These are phyloP conservation scores for Sarcocystis neurona DNA, from an alignment of 169 alveolate genomes.

Conservation along the genomic window DNA sequence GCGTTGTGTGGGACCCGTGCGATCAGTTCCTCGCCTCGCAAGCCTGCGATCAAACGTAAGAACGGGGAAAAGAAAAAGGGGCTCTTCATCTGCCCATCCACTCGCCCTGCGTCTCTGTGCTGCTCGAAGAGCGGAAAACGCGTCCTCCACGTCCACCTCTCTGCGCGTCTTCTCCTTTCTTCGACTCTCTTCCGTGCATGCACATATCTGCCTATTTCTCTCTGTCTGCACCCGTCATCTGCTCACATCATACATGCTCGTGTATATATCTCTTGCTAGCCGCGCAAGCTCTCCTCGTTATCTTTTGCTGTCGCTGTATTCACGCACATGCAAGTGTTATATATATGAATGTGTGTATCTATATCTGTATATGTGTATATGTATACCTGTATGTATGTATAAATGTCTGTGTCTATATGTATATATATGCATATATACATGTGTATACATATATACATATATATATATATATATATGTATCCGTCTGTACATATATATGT, in stretches of 20 bases:
- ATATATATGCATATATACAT: too few relatives aligned
- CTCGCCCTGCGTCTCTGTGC: neutral
- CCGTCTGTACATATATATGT: neutral
- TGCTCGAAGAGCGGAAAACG: neutral
- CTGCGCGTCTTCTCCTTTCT: neutral
- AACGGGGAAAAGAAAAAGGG: neutral
- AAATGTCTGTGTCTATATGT: neutral
- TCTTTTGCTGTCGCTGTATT: neutral
- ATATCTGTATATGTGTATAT: neutral
- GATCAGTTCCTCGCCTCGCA: slow-evolving; percentile 84
- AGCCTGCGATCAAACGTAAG: slow-evolving; percentile 78
- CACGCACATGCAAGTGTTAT: neutral
- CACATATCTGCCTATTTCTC: neutral
- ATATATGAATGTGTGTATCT: neutral
- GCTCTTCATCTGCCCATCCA: neutral
- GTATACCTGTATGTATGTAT: neutral
- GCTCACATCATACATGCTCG: neutral
- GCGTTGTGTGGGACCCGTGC: slow-evolving; percentile 78
- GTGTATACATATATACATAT: too few relatives aligned
- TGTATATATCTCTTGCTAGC: neutral
- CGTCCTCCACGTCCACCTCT: neutral
- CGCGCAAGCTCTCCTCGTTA: neutral
- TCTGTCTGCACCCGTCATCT: neutral
- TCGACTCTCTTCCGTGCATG: neutral
- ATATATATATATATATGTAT: neutral